These are phyloP conservation scores for Penicillium fuscoglaucum DNA, from an alignment of 2,329 filamentous ascomycete genomes.

Conservation along the genomic window DNA sequence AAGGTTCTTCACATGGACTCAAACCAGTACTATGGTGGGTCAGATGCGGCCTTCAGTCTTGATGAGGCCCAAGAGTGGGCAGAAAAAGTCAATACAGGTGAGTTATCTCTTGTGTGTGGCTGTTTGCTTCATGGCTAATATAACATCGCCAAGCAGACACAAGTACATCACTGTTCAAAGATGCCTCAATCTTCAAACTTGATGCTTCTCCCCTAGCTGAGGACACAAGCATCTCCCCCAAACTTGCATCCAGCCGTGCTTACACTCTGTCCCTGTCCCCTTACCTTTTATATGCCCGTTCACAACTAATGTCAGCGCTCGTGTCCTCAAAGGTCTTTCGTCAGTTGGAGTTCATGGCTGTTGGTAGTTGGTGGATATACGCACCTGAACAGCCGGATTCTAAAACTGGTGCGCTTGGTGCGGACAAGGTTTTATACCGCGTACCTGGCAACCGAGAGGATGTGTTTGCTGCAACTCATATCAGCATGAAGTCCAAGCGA, in stretches of 20 bases:
- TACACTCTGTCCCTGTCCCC: conserved; percentile 85
- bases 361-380: conserved; percentile 88
- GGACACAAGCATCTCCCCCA: conserved; percentile 5
- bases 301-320: conserved; percentile 72
- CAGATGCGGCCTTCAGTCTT: conserved; percentile 81
- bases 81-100: conserved; percentile 46
- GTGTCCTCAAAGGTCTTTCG: conserved; percentile 87
- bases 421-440: conserved; percentile 55
- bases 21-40: conserved; percentile 83
- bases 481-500: conserved; percentile 79
- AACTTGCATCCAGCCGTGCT: conserved; percentile 59
- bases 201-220: conserved; percentile 5
- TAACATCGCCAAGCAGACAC: conserved; percentile 32
- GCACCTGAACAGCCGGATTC: conserved; percentile 23
- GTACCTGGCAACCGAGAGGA: conserved; percentile 91
- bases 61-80: conserved; percentile 79
- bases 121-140: conserved; percentile 23
- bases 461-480: conserved; percentile 74
- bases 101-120: conserved; percentile 16
- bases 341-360: conserved; percentile 89
- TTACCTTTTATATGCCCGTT: conserved; percentile 81
- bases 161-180: conserved; percentile 40
- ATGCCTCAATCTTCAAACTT: conserved; percentile 35
- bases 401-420: conserved; percentile 7
- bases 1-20: conserved; percentile 86